Evolutionary conservation across 2,329 filamentous ascomycete species (phyloP), one percentile per base, ranked within the genome.

Genomic region (Didymella glomerata): DNA sequence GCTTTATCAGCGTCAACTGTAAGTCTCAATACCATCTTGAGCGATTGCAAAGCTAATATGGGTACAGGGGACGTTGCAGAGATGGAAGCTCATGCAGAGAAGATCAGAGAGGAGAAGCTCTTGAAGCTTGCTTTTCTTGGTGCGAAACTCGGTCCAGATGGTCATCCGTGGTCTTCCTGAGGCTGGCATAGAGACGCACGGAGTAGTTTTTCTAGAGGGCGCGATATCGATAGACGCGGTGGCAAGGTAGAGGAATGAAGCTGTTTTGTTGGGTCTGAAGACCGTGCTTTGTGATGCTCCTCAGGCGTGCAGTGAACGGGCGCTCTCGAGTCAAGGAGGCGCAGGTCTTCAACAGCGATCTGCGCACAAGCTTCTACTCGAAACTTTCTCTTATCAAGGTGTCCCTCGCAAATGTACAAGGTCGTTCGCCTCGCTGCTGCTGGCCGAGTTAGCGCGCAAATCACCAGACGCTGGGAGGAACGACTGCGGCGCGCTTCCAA

Each of bases 51-150:
- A 13, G 42, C 49, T 63, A 30, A 67, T 44, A 30, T 20, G 14
- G 11, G 41, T 49, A 24, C 45, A 61, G 62, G 63, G 73, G 72
- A 76, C 62, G 62, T 73, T 36, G 57, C 64, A 14, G 68, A 75
- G 63, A 60, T 76, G 56, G 60, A 70, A 48, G 60, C 49, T 14
- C 67, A 71, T 54, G 68, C 64, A 46, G 64, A 70, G 16, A 66
- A 75, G 60, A 73, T 76, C 58, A 57, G 69, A 11, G 59, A 69
- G 25, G 64, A 68, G 42, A 69, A 72, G 50, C 54, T 74, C 36
- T 59, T 76, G 44, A 70, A 69, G 50, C 55, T 66, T 41, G 63
- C 48, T 41, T 68, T 68, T 48, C 28, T 67, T 14, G 53, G 60
- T 18, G 68, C 66, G 16, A 63, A 59, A 27, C 55, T 70, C 9